phyloP scores from a whole-genome alignment of 352 stramenopile genomes.

The Pythium monospermum region DNA sequence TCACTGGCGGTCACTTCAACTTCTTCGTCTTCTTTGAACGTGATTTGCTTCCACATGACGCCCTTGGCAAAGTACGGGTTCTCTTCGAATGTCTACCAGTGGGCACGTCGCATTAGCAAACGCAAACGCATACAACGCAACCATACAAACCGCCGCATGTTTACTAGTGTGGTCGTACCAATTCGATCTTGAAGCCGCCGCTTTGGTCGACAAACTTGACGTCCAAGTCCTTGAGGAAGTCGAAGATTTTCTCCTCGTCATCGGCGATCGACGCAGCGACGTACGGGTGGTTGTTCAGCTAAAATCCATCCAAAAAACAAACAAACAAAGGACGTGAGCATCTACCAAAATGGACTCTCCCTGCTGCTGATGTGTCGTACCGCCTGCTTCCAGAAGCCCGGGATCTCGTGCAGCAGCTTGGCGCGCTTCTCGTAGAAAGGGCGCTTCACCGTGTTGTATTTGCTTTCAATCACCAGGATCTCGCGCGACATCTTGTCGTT shows the following conservation, averaged over 20 bases:
- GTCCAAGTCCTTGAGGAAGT: slow-evolving; percentile 48
- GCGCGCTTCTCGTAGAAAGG: slow-evolving; percentile 60
- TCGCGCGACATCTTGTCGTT: slow-evolving; percentile 61
- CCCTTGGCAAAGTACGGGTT: slow-evolving; percentile 56
- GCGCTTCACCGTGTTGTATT: slow-evolving; percentile 68
- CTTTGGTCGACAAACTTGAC: slow-evolving; percentile 58
- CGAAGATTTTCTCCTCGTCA: slow-evolving; percentile 48
- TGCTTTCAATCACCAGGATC: slow-evolving; percentile 69
- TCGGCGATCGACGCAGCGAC: slow-evolving; percentile 40
- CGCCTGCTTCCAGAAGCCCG: slow-evolving; percentile 73
- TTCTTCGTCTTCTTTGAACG: slow-evolving; percentile 62
- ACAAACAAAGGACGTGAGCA: neutral
- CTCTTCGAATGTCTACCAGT: slow-evolving; percentile 50
- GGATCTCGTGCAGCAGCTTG: slow-evolving; percentile 59
- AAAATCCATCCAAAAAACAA: neutral
- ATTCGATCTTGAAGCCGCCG: slow-evolving; percentile 68
- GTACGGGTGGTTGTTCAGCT: slow-evolving; percentile 73
- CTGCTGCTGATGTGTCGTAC: slow-evolving; percentile 23
- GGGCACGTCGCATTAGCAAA: neutral
- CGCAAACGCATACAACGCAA: neutral
- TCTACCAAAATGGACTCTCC: neutral
- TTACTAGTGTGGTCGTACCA: slow-evolving; percentile 26
- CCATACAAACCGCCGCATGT: neutral
- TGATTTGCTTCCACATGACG: slow-evolving; percentile 67
- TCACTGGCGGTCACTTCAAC: slow-evolving; percentile 42